phyloP scores from a whole-genome alignment of 2,329 filamentous ascomycete genomes.

The Neonectria neomacrospora region DNA sequence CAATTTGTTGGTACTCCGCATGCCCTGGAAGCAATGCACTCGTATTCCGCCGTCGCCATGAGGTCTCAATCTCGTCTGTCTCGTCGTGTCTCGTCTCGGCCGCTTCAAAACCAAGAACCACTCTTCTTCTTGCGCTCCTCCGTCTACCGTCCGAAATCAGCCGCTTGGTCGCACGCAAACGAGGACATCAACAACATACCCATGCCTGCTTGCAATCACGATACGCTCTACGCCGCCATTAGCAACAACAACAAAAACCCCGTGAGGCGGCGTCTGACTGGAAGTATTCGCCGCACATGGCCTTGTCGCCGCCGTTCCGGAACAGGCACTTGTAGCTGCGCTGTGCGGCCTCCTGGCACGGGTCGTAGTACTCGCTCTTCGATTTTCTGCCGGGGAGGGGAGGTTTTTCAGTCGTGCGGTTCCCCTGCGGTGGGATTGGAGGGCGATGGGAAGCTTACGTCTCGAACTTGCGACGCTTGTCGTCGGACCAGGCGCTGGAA shows the following conservation, averaged over 20 bases:
- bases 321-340: conserved; percentile 88
- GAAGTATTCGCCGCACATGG: conserved; percentile 96
- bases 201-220: conserved; percentile 94
- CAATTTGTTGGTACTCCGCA: conserved; percentile 23
- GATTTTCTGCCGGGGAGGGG: conserved; percentile 72
- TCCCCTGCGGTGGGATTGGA: not conserved
- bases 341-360: conserved; percentile 91
- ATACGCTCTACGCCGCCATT: conserved; percentile 75
- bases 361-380: conserved; percentile 91
- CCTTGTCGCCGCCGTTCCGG: conserved; percentile 84
- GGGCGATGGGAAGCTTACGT: conserved; percentile 57
- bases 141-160: not conserved
- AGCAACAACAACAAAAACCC: conserved; percentile 21
- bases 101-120: conserved; percentile 39
- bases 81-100: not conserved
- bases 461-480: conserved; percentile 72
- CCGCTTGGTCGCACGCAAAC: not conserved
- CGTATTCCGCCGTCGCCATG: not conserved
- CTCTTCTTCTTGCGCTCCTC: conserved; percentile 49
- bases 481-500: conserved; percentile 63
- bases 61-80: not conserved
- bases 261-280: conserved; percentile 69
- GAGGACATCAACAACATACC: conserved; percentile 63
- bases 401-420: conserved; percentile 18
- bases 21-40: not conserved